Base-by-base conservation (phyloP, 768 basidiomycete genomes). In the Pleurotus ostreatus region DNA sequence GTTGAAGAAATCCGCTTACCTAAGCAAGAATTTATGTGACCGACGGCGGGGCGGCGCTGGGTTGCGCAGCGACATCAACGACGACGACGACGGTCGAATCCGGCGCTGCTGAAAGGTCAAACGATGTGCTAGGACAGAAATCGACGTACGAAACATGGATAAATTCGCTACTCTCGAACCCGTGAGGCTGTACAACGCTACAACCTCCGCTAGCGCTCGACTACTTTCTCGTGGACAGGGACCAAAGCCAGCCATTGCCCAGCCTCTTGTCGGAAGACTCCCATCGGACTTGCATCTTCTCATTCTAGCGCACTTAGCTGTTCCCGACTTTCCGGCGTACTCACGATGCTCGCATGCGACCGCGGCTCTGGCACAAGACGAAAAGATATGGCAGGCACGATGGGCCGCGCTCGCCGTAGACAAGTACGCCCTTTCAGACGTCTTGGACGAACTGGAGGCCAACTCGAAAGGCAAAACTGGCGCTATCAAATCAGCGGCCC, bases 161-260 rank as follows among this genome's bases (percentile, higher is more conserved):
- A 90, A 89, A 70, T 94, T 94, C 71, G 77, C 84, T n/a, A 81
- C 90, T 0, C 81, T 95, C 40, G 88, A 93, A 66, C 92, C 93
- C 2, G 80, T 81, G 20, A 82, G 77, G 53, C 71, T 88, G 15
- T 78, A 85, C 65, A 40, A 61, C 55, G 43, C 64, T 2, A 54
- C 62, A 46, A 64, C 75, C 54, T 68, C 67, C 2, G 66, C 71
- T 13, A 66, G 68, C 26, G 62, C 68, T 34, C 66, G 70, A 40
- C 57, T 72, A 8, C 55, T 71, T 13, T 64, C 68, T 7, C 63
- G 65, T 47, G 59, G 60, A 9, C 59, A 60, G 45, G 61, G 58
- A 53, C 43, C 34, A 47, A 65, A 66, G 52, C 49, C 56, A 49
- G 58, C 61, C 57, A 25, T 60, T 53, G 58, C 55, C 26, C 70